A percentile compares a stretch with the other conserved stretches of the same genome.
Evolutionary conservation across 805 yeast species (phyloP).

Genomic region (Suhomyces sp.): DNA sequence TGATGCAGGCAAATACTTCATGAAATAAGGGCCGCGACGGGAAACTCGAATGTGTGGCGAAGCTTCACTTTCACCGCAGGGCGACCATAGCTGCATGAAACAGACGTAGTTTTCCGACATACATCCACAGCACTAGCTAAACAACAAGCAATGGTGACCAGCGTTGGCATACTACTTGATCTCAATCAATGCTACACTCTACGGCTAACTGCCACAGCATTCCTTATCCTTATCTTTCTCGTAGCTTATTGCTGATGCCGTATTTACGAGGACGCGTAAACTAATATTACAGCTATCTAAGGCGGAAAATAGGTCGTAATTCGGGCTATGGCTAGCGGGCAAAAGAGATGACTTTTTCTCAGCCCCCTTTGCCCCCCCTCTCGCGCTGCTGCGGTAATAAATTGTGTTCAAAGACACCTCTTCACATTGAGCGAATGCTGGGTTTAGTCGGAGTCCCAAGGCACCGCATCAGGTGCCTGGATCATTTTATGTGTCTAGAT

Average conservation of each 20-base stretch:
- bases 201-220: too few species aligned
- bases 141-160: too few species aligned
- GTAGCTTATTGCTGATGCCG: too few species aligned
- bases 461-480: too few species aligned
- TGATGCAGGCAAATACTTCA: not conserved
- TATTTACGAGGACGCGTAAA: too few species aligned
- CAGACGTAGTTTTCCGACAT: not conserved
- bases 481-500: not conserved
- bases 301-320: not conserved
- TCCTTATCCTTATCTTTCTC: too few species aligned
- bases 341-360: not conserved
- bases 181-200: too few species aligned
- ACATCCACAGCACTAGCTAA: not conserved
- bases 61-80: not conserved
- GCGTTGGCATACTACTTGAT: too few species aligned
- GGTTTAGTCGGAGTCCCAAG: too few species aligned
- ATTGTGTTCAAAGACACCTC: not conserved
- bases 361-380: not conserved
- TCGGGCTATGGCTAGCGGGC: not conserved
- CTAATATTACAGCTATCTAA: too few species aligned
- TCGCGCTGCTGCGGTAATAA: not conserved
- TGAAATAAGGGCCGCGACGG: not conserved
- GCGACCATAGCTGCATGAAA: not conserved
- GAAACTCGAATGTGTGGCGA: not conserved
- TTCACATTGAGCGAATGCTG: too few species aligned